Evolutionary conservation across 352 stramenopile genomes (phyloP).

Genomic region (Phytophthora lateralis): DNA sequence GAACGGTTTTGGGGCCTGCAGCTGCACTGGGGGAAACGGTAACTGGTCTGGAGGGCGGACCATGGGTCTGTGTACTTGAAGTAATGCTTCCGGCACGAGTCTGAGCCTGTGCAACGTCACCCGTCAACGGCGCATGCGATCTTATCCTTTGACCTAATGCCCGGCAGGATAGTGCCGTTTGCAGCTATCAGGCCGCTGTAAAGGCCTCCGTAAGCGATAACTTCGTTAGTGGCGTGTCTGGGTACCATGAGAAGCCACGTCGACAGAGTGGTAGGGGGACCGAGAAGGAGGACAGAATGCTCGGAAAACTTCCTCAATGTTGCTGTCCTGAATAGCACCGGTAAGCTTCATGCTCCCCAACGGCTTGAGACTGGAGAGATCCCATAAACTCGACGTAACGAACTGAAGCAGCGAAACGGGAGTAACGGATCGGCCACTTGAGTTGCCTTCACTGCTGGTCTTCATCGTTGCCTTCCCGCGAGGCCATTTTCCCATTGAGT

Average conservation of each 20-base stretch:
- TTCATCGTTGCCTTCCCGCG: constrained; percentile 2
- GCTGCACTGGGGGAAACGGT: constrained; percentile 16
- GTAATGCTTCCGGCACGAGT: neutral
- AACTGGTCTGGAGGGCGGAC: constrained; percentile 9
- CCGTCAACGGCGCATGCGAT: constrained; percentile 30
- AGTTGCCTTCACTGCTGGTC: neutral
- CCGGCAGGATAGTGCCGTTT: constrained; percentile 29
- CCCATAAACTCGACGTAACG: constrained; percentile 29
- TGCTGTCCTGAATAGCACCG: constrained; percentile 3
- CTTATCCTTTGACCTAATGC: constrained; percentile 28
- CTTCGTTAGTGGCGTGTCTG: constrained; percentile 32
- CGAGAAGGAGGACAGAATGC: constrained; percentile 22
- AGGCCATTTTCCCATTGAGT: constrained; percentile 23
- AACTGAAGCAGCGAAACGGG: constrained; percentile 33
- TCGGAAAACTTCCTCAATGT: constrained; percentile 3
- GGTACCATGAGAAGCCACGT: constrained; percentile 24
- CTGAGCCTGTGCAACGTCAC: constrained; percentile 7
- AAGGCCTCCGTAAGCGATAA: constrained; percentile 19
- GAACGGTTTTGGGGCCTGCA: constrained; percentile 10
- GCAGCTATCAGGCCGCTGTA: constrained; percentile 8
- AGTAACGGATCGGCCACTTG: constrained; percentile 29
- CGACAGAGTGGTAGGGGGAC: constrained; percentile 8
- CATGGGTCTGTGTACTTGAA: neutral
- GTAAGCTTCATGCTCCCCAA: constrained; percentile 9
- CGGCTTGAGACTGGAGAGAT: constrained; percentile 18